phyloP scores from a whole-genome alignment of 306 rosid species.

The Elaeagnus macrophylla region DNA sequence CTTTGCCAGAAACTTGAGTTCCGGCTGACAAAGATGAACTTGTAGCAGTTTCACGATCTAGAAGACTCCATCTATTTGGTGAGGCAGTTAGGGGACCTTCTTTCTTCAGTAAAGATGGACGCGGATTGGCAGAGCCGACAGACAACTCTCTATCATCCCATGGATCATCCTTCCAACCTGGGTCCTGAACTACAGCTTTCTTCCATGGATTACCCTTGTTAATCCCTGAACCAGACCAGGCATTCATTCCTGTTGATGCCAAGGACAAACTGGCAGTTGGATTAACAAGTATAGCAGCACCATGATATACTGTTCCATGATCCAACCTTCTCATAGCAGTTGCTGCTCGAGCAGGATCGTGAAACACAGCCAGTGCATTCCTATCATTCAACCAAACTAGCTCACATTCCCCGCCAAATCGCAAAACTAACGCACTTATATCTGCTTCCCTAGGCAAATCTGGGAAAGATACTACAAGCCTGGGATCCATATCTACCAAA shows the following conservation, averaged over 20 bases:
- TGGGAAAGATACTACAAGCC: slow-evolving; percentile 84
- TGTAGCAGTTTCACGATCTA: slow-evolving; percentile 39
- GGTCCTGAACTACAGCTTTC: slow-evolving; percentile 51
- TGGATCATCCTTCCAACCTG: slow-evolving; percentile 59
- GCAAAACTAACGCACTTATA: slow-evolving; percentile 74
- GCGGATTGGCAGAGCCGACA: slow-evolving; percentile 38
- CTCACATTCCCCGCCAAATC: slow-evolving; percentile 96
- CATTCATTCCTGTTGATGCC: slow-evolving; percentile 38
- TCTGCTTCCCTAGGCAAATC: slow-evolving; percentile 91
- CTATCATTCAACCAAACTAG: slow-evolving; percentile 91
- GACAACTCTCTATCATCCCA: slow-evolving; percentile 65
- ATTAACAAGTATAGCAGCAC: slow-evolving; percentile 43
- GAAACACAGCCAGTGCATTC: slow-evolving; percentile 82
- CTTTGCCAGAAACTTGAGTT: slow-evolving; percentile 20
- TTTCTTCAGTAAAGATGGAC: slow-evolving; percentile 55
- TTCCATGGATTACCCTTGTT: slow-evolving; percentile 63
- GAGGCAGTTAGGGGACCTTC: slow-evolving; percentile 63
- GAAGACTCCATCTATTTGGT: slow-evolving; percentile 56
- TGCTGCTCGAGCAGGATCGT: slow-evolving; percentile 88
- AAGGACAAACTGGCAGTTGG: slow-evolving; percentile 28
- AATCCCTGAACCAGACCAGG: slow-evolving; percentile 57
- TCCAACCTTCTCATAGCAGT: slow-evolving; percentile 98
- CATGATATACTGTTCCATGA: slow-evolving; percentile 67
- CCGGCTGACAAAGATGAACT: slow-evolving; percentile 32
- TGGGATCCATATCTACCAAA: slow-evolving; percentile 79